Evolutionary conservation across 2,329 filamentous ascomycete species (phyloP).

Genomic region (Trichoderma pleuroti): DNA sequence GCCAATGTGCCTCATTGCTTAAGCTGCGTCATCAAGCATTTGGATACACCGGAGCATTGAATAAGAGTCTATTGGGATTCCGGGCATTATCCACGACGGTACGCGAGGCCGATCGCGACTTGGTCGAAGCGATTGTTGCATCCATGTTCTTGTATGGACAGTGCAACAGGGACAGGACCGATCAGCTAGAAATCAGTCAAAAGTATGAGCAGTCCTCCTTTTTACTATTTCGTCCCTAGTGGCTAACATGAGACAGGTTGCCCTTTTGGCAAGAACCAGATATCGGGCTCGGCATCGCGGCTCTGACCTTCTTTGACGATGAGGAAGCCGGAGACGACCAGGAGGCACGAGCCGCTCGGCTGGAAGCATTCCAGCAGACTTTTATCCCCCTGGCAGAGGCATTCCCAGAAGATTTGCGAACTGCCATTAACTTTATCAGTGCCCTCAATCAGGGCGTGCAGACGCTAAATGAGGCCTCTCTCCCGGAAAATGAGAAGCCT

Average conservation of each 20-base stretch:
- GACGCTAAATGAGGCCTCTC: slow-evolving; percentile 46
- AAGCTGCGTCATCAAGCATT: slow-evolving; percentile 78
- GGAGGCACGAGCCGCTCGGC: slow-evolving; percentile 43
- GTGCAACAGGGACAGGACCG: slow-evolving; percentile 64
- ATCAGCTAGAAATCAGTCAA: slow-evolving; percentile 66
- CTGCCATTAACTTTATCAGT: slow-evolving; percentile 56
- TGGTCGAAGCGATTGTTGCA: slow-evolving; percentile 77
- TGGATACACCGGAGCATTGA: slow-evolving; percentile 91
- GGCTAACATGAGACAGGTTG: slow-evolving; percentile 41
- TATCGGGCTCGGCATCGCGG: slow-evolving; percentile 72
- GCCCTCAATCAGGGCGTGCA: slow-evolving; percentile 57
- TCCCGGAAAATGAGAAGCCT: slow-evolving; percentile 45
- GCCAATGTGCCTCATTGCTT: slow-evolving; percentile 78
- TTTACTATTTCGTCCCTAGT: neutral
- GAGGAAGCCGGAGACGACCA: slow-evolving; percentile 56
- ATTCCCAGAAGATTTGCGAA: slow-evolving; percentile 57
- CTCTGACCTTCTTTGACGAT: slow-evolving; percentile 76
- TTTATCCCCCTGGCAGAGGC: slow-evolving; percentile 59
- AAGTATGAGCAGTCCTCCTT: slow-evolving; percentile 50
- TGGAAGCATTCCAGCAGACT: slow-evolving; percentile 46
- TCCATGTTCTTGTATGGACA: slow-evolving; percentile 80
- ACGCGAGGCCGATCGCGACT: slow-evolving; percentile 72
- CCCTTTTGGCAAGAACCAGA: slow-evolving; percentile 69
- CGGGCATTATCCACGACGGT: slow-evolving; percentile 78
- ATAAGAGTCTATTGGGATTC: slow-evolving; percentile 83